phyloP scores from a whole-genome alignment of 805 yeast genomes.

The Komagataella pastoris region DNA sequence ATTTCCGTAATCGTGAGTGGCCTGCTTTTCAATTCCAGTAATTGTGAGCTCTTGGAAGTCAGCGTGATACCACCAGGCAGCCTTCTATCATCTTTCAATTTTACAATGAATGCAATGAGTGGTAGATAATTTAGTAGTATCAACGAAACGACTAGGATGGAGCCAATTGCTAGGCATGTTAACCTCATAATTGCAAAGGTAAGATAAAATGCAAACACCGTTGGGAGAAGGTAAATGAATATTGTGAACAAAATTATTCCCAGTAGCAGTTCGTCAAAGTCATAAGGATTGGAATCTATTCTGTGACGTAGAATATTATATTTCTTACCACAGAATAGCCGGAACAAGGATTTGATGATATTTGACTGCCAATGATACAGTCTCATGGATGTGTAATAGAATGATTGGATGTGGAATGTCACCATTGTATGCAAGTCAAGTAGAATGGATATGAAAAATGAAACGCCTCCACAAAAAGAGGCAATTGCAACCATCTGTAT shows the following conservation, averaged over 20 bases:
- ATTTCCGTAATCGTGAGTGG: slow-evolving; percentile 15
- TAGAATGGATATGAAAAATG: slow-evolving; percentile 52
- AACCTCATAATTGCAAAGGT: slow-evolving; percentile 55
- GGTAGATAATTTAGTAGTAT: slow-evolving; percentile 77
- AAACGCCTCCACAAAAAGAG: slow-evolving; percentile 34
- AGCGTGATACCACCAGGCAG: slow-evolving; percentile 36
- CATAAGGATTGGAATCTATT: slow-evolving; percentile 75
- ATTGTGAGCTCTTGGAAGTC: slow-evolving; percentile 5
- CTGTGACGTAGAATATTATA: slow-evolving; percentile 74
- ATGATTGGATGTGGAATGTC: slow-evolving; percentile 62
- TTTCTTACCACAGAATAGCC: slow-evolving; percentile 82
- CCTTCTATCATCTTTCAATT: slow-evolving; percentile 65
- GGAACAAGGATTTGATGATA: slow-evolving; percentile 59
- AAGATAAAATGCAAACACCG: slow-evolving; percentile 73
- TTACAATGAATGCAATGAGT: slow-evolving; percentile 63
- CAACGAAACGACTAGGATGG: slow-evolving; percentile 42
- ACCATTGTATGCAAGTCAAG: slow-evolving; percentile 52
- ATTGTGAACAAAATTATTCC: slow-evolving; percentile 86
- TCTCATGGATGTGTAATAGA: slow-evolving; percentile 68
- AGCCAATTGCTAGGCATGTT: slow-evolving; percentile 30
- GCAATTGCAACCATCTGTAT: slow-evolving; percentile 1
- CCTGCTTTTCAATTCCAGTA: slow-evolving; percentile 9
- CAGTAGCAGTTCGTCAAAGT: slow-evolving; percentile 71
- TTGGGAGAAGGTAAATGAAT: slow-evolving; percentile 68
- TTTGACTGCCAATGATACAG: slow-evolving; percentile 66